A percentile compares a stretch with the other conserved stretches of the same genome.
These are phyloP conservation scores for Aspergillus bertholletiae DNA, from an alignment of 495 filamentous ascomycete species.

Conservation along the genomic window DNA sequence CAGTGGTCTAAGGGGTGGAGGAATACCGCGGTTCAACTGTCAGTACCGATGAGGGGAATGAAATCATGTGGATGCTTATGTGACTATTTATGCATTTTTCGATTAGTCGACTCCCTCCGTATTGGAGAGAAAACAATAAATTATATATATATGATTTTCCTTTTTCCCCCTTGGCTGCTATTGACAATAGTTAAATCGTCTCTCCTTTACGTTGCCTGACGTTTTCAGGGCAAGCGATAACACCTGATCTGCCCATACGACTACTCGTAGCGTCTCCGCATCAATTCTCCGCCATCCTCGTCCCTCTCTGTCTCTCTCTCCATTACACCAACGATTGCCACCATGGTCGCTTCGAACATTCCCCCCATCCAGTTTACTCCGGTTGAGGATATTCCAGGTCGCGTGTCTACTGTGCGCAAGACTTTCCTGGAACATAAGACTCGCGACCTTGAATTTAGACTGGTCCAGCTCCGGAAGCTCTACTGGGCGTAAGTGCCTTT, in stretches of 20 bases:
- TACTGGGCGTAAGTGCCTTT: conserved; percentile 87
- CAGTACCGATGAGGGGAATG: background rate
- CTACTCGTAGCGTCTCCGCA: background rate
- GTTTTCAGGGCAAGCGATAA: background rate
- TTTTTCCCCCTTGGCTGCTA: background rate
- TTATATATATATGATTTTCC: no score
- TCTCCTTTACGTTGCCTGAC: no score
- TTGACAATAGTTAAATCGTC: no score
- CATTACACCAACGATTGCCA: conserved; percentile 5
- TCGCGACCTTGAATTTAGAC: conserved; percentile 73
- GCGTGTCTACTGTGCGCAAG: conserved; percentile 53
- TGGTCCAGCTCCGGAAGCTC: conserved; percentile 82
- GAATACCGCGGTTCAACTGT: background rate
- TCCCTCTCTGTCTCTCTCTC: background rate
- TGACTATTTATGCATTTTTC: background rate
- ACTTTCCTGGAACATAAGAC: conserved; percentile 78
- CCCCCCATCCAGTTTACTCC: conserved; percentile 62
- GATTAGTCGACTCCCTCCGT: background rate
- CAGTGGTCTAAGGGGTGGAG: background rate
- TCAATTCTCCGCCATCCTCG: background rate
- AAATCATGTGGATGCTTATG: background rate
- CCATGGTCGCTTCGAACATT: conserved; percentile 35
- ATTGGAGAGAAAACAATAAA: no score
- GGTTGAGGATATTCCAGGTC: conserved; percentile 59
- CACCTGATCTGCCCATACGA: background rate